Base-by-base conservation (phyloP, 106 monocot genomes). In the Chionographis japonica region DNA sequence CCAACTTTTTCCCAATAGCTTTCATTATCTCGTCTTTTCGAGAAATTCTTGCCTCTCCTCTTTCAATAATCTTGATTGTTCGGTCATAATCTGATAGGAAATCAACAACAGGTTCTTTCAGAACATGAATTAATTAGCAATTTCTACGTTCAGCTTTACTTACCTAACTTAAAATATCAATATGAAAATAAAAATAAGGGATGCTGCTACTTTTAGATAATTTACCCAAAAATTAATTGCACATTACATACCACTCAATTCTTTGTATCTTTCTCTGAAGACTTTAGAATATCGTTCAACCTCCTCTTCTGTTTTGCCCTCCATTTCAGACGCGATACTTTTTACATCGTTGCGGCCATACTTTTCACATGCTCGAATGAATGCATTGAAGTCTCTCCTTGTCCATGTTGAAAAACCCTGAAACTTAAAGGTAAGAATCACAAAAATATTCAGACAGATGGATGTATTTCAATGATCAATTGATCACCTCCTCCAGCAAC, bases 11-110 rank as follows among this genome's bases (percentile, higher is more conserved):
- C 42, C 86, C 91, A 63, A 95, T 88, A 18, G 91, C 92, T 71
- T 80, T 88, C 91, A 91, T 95, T 77, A 95, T 95, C 70, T 95
- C 95, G 75, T 95, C 95, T 77, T 86, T 95, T 15, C 95, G 73
- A 4, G 85, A 78, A 1, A 95, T 92, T 56, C 95, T 84, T 52
- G 92, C 95, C 71, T 95, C 95, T 58, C 95, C 95, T 80, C 86
- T 88, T 82, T 95, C 95, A 82, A 95, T 95, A 11, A 82, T 95
- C 69, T 95, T 95, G 8, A 95, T 86, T 67, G 92, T 95, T 58
- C 95, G 76, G 50, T 95, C 95, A 85, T 89, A 95, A 56, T 95
- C 95, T 95, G 73, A 46, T 57, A 39, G 19, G 17, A 68, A 14
- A 50, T 3, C 38, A 60, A 66, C 4, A 40, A 58, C 5, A 68